Evolutionary conservation across 192 early-diverging fungal genomes (phyloP), one percentile per base, ranked within the genome.

Genomic region (Gamsiella multidivaricata): DNA sequence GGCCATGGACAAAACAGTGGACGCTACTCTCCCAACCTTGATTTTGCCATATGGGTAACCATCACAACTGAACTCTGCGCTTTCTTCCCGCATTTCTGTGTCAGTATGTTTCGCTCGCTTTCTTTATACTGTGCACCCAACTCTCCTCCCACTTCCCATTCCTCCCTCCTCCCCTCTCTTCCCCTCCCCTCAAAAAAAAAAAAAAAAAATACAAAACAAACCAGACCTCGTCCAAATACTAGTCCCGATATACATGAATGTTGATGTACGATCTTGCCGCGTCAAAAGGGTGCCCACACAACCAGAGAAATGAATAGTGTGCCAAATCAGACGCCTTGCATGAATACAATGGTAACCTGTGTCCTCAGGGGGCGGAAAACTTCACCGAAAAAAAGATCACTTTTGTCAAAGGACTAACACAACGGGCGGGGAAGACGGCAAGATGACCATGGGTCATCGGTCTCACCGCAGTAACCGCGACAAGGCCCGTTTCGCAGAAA

Each of bases 301-400:
- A 31, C 52, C n/a, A 46, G 18, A 17, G 64, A 66, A 46, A 55
- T 66, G 52, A 68, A 58, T 54, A 55, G 37, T 14, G n/a, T 53
- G 20, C 36, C 52, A 45, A 68, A 68, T 52, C 54, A 68, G 52
- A 37, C 29, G 45, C 25, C 39, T 55, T 36, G 50, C 45, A 57
- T 68, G 65, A 68, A 68, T 50, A 50, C 5, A 66, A 47, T 17
- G 56, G 34, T 9, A 23, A 61, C 45, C n/a, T 46, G 45, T 10
- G 45, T n/a, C 39, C 39, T 46, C 45, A 46, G 45, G 45, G 45
- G 45, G 37, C 37, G 37, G 37, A 12, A 12, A 12, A 39, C n/a
- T 33, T 2, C 17, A 62, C 63, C 28, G n/a, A n/a, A n/a, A n/a
- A n/a, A n/a, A n/a, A n/a, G n/a, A n/a, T n/a, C n/a, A n/a, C n/a